A percentile compares a stretch with the other conserved stretches of the same genome.
Evolutionary conservation across 2,329 filamentous ascomycete species (phyloP).

Genomic region (Arachnomyces sp.): DNA sequence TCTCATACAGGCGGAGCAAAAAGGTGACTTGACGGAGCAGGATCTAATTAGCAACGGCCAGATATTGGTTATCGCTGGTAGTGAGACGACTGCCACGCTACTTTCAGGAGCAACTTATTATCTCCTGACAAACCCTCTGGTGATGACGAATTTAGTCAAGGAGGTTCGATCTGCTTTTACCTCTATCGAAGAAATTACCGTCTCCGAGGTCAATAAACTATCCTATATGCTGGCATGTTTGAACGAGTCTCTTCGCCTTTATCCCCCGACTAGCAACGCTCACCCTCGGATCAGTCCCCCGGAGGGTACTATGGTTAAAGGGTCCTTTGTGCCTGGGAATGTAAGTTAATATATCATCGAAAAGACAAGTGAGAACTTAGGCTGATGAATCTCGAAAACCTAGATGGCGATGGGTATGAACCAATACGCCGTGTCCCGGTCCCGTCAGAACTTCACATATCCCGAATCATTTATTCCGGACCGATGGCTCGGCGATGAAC

Average conservation of each 20-base stretch:
- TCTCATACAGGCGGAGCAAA: no score
- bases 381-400: no score
- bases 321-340: background rate
- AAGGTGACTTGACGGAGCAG: background rate
- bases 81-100: conserved; percentile 40
- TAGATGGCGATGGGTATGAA: conserved; percentile 38
- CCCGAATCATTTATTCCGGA: conserved; percentile 43
- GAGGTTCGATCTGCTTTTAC: conserved; percentile 37
- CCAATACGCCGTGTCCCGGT: conserved; percentile 41
- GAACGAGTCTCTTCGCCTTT: conserved; percentile 26
- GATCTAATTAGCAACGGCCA: conserved; percentile 6
- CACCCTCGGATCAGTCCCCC: conserved; percentile 8
- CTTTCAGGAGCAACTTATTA: conserved; percentile 37
- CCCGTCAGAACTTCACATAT: conserved; percentile 38
- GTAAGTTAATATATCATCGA: no score
- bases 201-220: conserved; percentile 24
- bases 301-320: background rate
- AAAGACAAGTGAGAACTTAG: no score
- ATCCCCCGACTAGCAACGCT: conserved; percentile 22
- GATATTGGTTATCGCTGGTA: conserved; percentile 13
- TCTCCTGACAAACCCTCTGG: conserved; percentile 28
- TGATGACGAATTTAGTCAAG: conserved; percentile 22
- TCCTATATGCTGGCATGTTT: conserved; percentile 9
- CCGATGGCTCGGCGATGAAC: conserved; percentile 32
- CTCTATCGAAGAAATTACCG: conserved; percentile 31